Conservation (phyloP, 1,284 basidiomycete genomes). For the Microbotryum saponariae region DNA sequence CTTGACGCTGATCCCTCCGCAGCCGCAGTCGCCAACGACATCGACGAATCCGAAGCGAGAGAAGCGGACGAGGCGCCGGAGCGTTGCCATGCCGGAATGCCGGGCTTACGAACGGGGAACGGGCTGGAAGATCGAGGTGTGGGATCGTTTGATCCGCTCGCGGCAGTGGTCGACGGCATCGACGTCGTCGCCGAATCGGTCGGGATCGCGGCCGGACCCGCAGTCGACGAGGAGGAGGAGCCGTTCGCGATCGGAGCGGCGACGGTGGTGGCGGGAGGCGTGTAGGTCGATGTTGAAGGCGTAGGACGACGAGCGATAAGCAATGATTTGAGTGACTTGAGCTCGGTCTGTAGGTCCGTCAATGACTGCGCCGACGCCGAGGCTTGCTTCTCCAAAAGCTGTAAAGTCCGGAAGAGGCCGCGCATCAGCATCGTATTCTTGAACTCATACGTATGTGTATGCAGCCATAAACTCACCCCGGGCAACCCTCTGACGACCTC, state of each 20-base stretch:
- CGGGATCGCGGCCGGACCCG: not conserved
- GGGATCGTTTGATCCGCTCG: not conserved
- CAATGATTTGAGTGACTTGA: constrained; percentile 88
- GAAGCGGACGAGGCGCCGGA: constrained; percentile 10
- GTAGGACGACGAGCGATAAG: constrained; percentile 45
- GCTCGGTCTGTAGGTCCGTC: constrained; percentile 79
- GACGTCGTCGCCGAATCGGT: constrained; percentile 19
- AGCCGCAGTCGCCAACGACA: not conserved
- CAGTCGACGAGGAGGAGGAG: not conserved
- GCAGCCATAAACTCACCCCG: constrained; percentile 51
- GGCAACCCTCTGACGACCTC: constrained; percentile 84
- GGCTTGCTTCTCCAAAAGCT: constrained; percentile 94
- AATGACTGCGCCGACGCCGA: constrained; percentile 57
- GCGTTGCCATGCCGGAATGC: constrained; percentile 83
- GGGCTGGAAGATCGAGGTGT: not conserved
- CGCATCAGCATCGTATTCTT: not conserved
- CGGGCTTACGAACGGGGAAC: constrained; percentile 50
- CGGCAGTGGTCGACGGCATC: constrained; percentile 34
- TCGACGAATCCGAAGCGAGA: not conserved
- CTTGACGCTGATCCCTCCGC: not conserved
- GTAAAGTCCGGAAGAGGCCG: constrained; percentile 1
- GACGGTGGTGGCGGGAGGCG: constrained; percentile 41
- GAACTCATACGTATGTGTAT: not conserved
- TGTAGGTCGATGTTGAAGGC: constrained; percentile 45
- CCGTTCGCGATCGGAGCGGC: constrained; percentile 2